Evolutionary conservation across 2,329 filamentous ascomycete genomes (phyloP).

Genomic region (Helotiales sp.): DNA sequence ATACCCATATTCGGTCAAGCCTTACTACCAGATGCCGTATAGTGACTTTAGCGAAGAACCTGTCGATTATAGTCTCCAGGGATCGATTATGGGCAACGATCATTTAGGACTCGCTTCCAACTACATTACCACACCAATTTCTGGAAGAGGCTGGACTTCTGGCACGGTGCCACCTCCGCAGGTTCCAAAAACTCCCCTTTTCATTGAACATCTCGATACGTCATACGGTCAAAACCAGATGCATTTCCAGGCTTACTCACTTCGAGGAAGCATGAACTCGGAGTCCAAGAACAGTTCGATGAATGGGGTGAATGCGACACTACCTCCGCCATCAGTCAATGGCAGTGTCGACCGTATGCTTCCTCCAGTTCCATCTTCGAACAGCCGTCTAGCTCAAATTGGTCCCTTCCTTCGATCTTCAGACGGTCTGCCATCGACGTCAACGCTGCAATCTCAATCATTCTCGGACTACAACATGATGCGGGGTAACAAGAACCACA

Average conservation of each 20-base stretch:
- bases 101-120: conserved; percentile 19
- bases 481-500: conserved; percentile 9
- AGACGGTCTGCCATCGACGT: conserved; percentile 18
- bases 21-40: conserved; percentile 31
- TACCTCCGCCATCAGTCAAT: conserved; percentile 24
- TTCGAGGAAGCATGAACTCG: conserved; percentile 30
- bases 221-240: conserved; percentile 30
- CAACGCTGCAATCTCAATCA: conserved; percentile 26
- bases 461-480: conserved; percentile 24
- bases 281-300: conserved; percentile 31
- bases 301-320: conserved; percentile 20
- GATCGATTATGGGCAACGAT: conserved; percentile 12
- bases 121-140: conserved; percentile 19
- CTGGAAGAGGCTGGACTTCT: conserved; percentile 29
- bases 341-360: conserved; percentile 37
- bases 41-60: conserved; percentile 36
- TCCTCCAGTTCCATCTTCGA: conserved; percentile 32
- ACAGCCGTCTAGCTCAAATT: conserved; percentile 23
- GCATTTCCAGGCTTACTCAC: conserved; percentile 29
- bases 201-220: conserved; percentile 31
- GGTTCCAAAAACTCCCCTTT: conserved; percentile 26
- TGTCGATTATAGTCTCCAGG: conserved; percentile 35
- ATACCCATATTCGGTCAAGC: conserved; percentile 30
- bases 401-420: conserved; percentile 24
- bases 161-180: conserved; percentile 18